Percentiles rank a stretch among this genome's conserved stretches.
Conservation (phyloP, 345 rosid species). For the Leavenworthia alabamica region DNA sequence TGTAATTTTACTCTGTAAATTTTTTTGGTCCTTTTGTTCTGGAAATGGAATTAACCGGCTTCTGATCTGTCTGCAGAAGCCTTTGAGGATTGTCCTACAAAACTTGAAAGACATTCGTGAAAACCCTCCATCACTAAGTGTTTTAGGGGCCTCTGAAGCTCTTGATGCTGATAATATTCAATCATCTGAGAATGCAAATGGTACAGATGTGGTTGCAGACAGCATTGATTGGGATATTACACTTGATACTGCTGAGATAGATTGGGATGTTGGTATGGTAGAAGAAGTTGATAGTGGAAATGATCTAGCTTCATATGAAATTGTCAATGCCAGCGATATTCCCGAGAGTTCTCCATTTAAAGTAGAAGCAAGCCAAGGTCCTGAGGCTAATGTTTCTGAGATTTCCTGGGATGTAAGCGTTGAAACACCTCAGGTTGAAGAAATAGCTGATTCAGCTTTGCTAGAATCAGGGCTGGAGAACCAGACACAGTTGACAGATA, state of each 20-base stretch:
- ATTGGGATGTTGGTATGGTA: conserved; percentile 84
- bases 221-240: conserved; percentile 89
- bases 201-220: conserved; percentile 43
- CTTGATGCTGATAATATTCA: conserved; percentile 38
- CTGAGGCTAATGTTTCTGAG: conserved; percentile 50
- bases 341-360: conserved; percentile 37
- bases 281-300: conserved; percentile 77
- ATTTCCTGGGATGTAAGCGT: conserved; percentile 88
- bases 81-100: conserved; percentile 39
- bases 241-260: conserved; percentile 69
- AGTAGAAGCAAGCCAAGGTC: conserved; percentile 33
- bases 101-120: conserved; percentile 65
- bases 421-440: conserved; percentile 77
- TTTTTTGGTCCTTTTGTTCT: background rate
- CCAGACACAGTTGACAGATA: conserved; percentile 36
- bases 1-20: conserved; percentile 39
- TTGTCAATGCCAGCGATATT: conserved; percentile 74
- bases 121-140: conserved; percentile 67
- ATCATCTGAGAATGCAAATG: conserved; percentile 39
- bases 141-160: conserved; percentile 49
- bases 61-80: conserved; percentile 51
- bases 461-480: conserved; percentile 17
- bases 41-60: background rate
- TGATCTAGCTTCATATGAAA: conserved; percentile 88
- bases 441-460: conserved; percentile 42